Evolutionary conservation across 2,329 filamentous ascomycete genomes (phyloP).

Genomic region (Fulvia fulva): DNA sequence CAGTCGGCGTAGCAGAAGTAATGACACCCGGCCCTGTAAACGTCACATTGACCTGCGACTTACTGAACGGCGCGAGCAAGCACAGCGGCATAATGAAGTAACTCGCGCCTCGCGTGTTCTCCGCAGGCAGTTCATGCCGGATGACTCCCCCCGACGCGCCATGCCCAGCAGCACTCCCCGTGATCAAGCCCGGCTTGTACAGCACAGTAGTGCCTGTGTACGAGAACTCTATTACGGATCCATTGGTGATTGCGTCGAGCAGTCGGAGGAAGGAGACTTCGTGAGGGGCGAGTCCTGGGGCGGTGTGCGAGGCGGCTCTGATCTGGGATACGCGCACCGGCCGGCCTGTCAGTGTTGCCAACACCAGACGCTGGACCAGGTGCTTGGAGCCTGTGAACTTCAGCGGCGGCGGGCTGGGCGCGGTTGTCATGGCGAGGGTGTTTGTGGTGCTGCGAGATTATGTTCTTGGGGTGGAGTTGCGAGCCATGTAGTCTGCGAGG

Average conservation of each 20-base stretch:
- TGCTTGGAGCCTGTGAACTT: conserved; percentile 77
- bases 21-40: conserved; percentile 91
- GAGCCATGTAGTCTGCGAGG: background rate
- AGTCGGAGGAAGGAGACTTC: conserved; percentile 95
- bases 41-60: conserved; percentile 82
- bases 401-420: conserved; percentile 27
- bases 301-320: conserved; percentile 76
- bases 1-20: conserved; percentile 74
- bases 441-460: background rate
- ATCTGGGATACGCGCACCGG: conserved; percentile 92
- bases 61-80: conserved; percentile 87
- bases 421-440: conserved; percentile 24
- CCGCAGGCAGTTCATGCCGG: conserved; percentile 72
- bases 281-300: conserved; percentile 83
- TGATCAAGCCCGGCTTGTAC: conserved; percentile 89
- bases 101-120: conserved; percentile 74
- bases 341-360: conserved; percentile 85
- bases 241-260: conserved; percentile 91
- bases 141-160: conserved; percentile 73
- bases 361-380: conserved; percentile 77
- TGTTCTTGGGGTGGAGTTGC: background rate
- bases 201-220: conserved; percentile 92
- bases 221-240: conserved; percentile 89
- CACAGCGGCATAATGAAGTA: conserved; percentile 91
- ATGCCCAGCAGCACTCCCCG: conserved; percentile 72